Evolutionary conservation across 139 green algal species (phyloP), one percentile per base, ranked within the genome.

Genomic region (Picochlorum sp.): DNA sequence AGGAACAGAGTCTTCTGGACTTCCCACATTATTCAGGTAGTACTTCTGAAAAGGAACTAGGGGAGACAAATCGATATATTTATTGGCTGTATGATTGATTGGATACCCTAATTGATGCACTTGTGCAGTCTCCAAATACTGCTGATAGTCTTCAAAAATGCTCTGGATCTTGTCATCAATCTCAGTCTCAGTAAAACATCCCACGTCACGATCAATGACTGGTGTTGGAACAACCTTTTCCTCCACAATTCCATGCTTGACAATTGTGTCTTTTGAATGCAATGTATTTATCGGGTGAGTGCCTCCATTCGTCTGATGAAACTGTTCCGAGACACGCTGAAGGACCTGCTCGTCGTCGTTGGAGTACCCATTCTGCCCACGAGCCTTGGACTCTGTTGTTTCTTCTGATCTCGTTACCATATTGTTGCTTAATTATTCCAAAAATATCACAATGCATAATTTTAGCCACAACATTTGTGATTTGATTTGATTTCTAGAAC

Each of bases 71-170:
- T 54, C 47, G 6, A 54, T 54, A 3, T 21, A 20, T 20, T 54
- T 21, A 21, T 54, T 54, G 16, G 47, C 16, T 54, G n/a, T 20
- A 26, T 54, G 16, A 20, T 21, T 54, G 16, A 54, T 54, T 20
- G 47, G 47, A 21, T 54, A 54, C 11, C 47, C 47, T 21, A 54
- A 54, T 54, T 54, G 47, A 26, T 54, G 47, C 47, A 26, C 47
- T 20, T 54, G 16, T 54, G 47, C 47, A 26, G 16, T 54, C 47
- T 54, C 47, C n/a, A 54, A 4, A 20, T 21, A 26, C n/a, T 20
- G 18, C 7, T 26, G 6, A 20, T 21, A 54, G 6, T 20, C 16
- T 13, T 54, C 18, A 20, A 54, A 21, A 54, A 21, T 54, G 16
- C 18, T 21, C n/a, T 54, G 0, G 15, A 54, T 21, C 16, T 20